These are phyloP conservation scores for Sherardia arvensis DNA, from an alignment of 257 asterid species.

Conservation along the genomic window DNA sequence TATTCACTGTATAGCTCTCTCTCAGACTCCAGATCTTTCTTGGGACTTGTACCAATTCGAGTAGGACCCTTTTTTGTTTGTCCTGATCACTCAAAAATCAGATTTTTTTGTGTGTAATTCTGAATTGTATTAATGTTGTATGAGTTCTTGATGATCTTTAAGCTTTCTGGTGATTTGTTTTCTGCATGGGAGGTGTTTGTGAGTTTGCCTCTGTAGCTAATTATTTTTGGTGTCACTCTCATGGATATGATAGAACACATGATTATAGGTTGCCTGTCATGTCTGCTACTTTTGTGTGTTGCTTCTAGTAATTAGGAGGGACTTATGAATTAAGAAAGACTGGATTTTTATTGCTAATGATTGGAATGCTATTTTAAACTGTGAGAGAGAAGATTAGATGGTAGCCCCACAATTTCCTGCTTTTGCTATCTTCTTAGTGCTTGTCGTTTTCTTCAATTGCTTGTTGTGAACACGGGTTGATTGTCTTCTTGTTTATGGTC, in stretches of 20 bases:
- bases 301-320: conserved; percentile 15
- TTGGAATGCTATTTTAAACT: conserved; percentile 3
- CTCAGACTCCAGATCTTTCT: background rate
- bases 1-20: background rate
- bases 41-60: conserved; percentile 22
- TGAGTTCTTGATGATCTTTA: background rate
- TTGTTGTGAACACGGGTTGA: conserved; percentile 12
- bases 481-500: conserved; percentile 1
- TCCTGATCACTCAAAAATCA: background rate
- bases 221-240: conserved; percentile 5
- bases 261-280: conserved; percentile 8
- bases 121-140: too few relatives aligned
- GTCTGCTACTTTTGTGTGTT: conserved; percentile 5
- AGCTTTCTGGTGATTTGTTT: conserved; percentile 6
- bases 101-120: too few relatives aligned
- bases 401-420: conserved; percentile 35
- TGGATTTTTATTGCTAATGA: conserved; percentile 8
- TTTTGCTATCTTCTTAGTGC: conserved; percentile 26
- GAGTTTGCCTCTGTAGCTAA: background rate
- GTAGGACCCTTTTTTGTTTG: conserved; percentile 20
- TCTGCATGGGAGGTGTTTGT: conserved; percentile 40
- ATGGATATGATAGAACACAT: background rate
- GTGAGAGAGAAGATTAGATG: conserved; percentile 14
- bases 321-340: conserved; percentile 15
- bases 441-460: conserved; percentile 16